phyloP scores from a whole-genome alignment of 345 rosid species.

The Psidium guajava region DNA sequence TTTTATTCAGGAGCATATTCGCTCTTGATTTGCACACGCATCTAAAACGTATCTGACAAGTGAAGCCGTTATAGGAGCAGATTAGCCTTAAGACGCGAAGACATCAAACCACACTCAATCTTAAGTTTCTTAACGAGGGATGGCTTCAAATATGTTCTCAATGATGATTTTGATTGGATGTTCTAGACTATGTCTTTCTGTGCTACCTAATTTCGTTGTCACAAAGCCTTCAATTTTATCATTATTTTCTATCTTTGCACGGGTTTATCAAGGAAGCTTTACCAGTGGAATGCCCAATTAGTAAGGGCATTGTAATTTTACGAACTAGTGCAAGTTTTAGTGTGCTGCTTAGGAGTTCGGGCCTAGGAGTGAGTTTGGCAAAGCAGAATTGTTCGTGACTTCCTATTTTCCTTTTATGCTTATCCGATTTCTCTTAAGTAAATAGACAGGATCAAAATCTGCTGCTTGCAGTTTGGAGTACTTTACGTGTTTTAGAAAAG shows the following conservation, averaged over 20 bases:
- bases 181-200: background rate
- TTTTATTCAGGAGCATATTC: background rate
- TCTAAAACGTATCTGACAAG: background rate
- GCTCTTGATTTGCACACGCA: background rate
- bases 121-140: background rate
- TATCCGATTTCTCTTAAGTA: background rate
- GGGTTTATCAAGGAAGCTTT: background rate
- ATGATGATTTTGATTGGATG: background rate
- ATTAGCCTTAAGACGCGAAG: background rate
- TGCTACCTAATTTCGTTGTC: background rate
- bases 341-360: background rate
- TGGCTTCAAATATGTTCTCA: background rate
- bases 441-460: background rate
- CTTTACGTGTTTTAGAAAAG: background rate
- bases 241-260: background rate
- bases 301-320: background rate
- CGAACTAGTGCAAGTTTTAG: background rate
- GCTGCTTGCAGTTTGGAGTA: background rate
- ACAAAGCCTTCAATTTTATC: background rate
- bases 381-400: background rate
- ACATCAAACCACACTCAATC: background rate
- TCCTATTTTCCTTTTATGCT: background rate
- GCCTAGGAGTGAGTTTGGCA: background rate
- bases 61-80: background rate
- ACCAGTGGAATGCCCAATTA: background rate